phyloP scores from a whole-genome alignment of 345 rosid genomes.

The Boechera divaricarpa region DNA sequence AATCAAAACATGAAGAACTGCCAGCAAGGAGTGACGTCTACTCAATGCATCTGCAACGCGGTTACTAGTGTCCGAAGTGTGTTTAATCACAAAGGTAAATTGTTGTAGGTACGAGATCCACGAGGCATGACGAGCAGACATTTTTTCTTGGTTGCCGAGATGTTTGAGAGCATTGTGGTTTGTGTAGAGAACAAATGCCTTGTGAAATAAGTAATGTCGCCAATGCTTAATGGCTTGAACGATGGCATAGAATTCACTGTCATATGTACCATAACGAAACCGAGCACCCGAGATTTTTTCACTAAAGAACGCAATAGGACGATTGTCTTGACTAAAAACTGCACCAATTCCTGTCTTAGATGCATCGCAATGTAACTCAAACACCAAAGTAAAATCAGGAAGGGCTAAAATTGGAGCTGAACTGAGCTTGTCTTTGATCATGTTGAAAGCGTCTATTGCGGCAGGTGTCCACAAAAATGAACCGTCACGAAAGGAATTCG shows the following conservation, averaged over 20 bases:
- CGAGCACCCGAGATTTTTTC: background rate
- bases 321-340: background rate
- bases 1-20: background rate
- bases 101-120: background rate
- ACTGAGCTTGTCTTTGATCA: background rate
- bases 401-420: background rate
- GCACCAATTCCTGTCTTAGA: background rate
- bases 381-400: background rate
- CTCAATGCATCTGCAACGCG: background rate
- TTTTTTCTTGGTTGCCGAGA: background rate
- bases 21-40: background rate
- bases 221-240: background rate
- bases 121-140: background rate
- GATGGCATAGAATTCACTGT: background rate
- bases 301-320: background rate
- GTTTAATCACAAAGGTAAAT: background rate
- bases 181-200: background rate
- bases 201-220: background rate
- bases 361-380: background rate
- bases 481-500: background rate
- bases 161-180: background rate
- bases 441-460: fast-evolving
- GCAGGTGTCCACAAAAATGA: background rate
- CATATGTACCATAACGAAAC: background rate
- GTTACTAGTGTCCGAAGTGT: background rate